Base-by-base conservation (phyloP, 495 filamentous ascomycete species). In the Lentithecium fluviatile region DNA sequence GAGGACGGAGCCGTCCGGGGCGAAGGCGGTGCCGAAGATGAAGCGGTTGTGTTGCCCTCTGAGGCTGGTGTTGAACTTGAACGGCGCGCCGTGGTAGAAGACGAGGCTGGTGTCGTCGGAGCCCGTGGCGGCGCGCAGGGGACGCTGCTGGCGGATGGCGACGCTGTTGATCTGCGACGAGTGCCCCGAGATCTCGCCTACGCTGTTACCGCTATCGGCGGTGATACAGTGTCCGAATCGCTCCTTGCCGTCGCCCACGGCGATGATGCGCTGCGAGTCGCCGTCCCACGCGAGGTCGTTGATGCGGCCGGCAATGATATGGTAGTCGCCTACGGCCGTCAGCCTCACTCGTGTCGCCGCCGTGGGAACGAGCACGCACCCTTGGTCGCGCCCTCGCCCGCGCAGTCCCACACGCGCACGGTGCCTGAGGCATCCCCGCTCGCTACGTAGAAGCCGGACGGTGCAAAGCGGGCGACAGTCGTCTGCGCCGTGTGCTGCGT, bases 271-370 rank as follows among this genome's bases (percentile, higher is more conserved):
- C 76, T 96, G 91, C 49, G 88, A 92, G 73, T 98, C 94, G 46
- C 93, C 95, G 72, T 97, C 94, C 92, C 94, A 98, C 11, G 93
- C 91, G 48, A 98, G 78, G 70, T 97, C 94, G 71, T 94, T 94
- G 73, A 98, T 95, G 46, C 89, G 86, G 32, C 94, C 95, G 51
- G 90, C 92, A 64, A 97, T 90, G 72, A 97, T 96, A 61, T 84
- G 83, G 74, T 96, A 97, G 73, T 97, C 94, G 53, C 92, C 87
- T 80, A 51, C 17, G 51, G 32, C 34, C 23, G 49, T 66, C 45
- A 66, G 67, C 66, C 59, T 62, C 52, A 56, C 43, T 56, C 20
- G 32, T 19, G 6, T 10, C 19, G 38, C 26, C 2, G 15, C 6
- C 17, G 32, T 8, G 23, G 11, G 5, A 53, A 45, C 24, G 8